Conservation (phyloP, 768 basidiomycete genomes). For the Leccinum subgranulosum region DNA sequence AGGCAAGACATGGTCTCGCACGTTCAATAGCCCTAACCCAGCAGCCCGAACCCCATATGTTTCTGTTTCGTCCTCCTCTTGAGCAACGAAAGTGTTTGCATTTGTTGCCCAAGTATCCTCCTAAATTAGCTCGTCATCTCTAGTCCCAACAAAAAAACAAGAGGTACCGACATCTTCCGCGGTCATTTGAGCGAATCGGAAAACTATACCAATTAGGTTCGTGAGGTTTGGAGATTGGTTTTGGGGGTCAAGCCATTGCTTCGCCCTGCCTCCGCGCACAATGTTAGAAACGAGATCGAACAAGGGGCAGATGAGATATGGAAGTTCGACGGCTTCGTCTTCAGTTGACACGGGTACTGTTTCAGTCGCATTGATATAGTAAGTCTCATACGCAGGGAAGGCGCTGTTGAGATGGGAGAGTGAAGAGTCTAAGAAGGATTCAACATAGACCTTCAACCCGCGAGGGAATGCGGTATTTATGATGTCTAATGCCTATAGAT, state of each 20-base stretch:
- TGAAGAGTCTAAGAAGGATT: slow-evolving; percentile 54
- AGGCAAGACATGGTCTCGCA: slow-evolving; percentile 30
- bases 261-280: slow-evolving; percentile 60
- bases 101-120: slow-evolving; percentile 90
- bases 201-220: slow-evolving; percentile 50
- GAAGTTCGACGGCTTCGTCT: slow-evolving; percentile 72
- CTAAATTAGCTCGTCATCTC: slow-evolving; percentile 38
- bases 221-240: slow-evolving; percentile 37
- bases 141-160: neutral
- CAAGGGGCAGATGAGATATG: slow-evolving; percentile 73
- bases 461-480: slow-evolving; percentile 83
- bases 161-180: slow-evolving; percentile 69
- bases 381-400: slow-evolving; percentile 57
- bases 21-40: slow-evolving; percentile 79
- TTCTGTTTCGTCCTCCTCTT: slow-evolving; percentile 91
- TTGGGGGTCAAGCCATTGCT: slow-evolving; percentile 56
- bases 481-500: slow-evolving; percentile 66
- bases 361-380: slow-evolving; percentile 57
- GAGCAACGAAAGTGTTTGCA: slow-evolving; percentile 88
- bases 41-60: slow-evolving; percentile 80
- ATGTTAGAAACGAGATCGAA: slow-evolving; percentile 75
- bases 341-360: slow-evolving; percentile 65
- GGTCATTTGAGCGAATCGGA: slow-evolving; percentile 84
- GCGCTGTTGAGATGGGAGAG: slow-evolving; percentile 58
- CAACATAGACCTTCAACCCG: slow-evolving; percentile 59